A percentile compares a stretch with the other conserved stretches of the same genome.
Evolutionary conservation across 2,329 filamentous ascomycete genomes (phyloP).

Genomic region (Sporothrix dimorphospora): DNA sequence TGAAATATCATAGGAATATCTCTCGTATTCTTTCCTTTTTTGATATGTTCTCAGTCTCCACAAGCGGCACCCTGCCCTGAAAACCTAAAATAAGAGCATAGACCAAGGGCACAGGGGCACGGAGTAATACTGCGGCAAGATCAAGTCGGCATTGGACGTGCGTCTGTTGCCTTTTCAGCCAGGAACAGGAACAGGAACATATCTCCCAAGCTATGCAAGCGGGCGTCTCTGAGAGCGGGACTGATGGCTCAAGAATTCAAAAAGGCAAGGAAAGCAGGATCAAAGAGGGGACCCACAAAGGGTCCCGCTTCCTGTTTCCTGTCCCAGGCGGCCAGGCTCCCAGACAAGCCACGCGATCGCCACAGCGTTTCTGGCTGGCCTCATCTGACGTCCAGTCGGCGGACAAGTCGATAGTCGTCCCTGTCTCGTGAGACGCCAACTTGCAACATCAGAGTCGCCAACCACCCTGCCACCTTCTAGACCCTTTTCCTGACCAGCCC

Average conservation of each 20-base stretch:
- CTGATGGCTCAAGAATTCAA: background rate
- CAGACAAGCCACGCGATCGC: conserved; percentile 14
- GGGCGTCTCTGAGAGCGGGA: background rate
- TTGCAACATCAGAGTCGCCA: background rate
- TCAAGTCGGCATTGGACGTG: background rate
- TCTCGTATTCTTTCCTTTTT: background rate
- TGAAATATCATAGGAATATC: background rate
- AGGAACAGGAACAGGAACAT: background rate
- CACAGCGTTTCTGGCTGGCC: background rate
- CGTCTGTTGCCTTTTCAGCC: background rate
- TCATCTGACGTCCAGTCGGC: conserved; percentile 19
- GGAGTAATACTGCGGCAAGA: background rate
- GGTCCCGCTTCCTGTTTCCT: background rate
- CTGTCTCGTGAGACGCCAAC: conserved; percentile 16
- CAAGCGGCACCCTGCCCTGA: background rate
- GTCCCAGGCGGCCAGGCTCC: background rate
- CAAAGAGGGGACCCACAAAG: background rate
- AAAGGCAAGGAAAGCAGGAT: background rate
- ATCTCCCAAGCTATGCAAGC: background rate
- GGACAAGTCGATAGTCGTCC: background rate
- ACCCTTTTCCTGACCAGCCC: background rate
- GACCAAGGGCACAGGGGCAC: too few relatives aligned
- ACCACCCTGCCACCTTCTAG: background rate
- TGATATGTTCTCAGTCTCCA: background rate
- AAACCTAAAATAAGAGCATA: background rate